Evolutionary conservation across 176 grass and related monocot species (phyloP).

Genomic region (Otatea glauca): DNA sequence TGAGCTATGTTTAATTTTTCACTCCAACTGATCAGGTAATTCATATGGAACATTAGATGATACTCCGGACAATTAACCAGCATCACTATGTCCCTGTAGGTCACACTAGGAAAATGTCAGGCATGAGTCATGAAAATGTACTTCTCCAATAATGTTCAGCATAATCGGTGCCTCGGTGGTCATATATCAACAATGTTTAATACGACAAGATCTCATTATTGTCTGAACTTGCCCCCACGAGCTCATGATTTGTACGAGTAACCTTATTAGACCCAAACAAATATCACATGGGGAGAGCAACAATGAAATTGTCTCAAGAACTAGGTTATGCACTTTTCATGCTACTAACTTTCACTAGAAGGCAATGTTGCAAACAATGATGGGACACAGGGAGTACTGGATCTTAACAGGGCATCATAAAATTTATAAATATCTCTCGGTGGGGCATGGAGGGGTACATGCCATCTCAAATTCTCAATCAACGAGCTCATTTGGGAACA

Average conservation of each 20-base stretch:
- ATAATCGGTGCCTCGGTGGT: background rate
- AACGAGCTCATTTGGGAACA: background rate
- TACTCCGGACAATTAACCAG: background rate
- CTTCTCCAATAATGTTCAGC: slow-evolving; percentile 5
- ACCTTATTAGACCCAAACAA: slow-evolving; percentile 32
- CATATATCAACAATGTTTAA: slow-evolving; percentile 14
- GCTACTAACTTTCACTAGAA: slow-evolving; percentile 30
- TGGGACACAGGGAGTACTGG: background rate
- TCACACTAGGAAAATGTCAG: slow-evolving; percentile 6
- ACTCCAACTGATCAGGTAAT: slow-evolving; percentile 23
- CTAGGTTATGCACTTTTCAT: slow-evolving; percentile 16
- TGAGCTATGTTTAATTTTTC: slow-evolving; percentile 21
- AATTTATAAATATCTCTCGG: slow-evolving; percentile 3
- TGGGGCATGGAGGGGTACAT: background rate
- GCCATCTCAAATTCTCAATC: background rate
- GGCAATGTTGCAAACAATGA: background rate
- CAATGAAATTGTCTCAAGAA: slow-evolving; percentile 19
- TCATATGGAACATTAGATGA: slow-evolving; percentile 11
- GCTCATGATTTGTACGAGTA: slow-evolving; percentile 1
- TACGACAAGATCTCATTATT: slow-evolving; percentile 38
- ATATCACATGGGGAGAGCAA: slow-evolving; percentile 24
- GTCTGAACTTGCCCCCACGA: slow-evolving; percentile 7
- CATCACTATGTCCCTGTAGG: background rate
- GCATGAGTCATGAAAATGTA: slow-evolving; percentile 25
- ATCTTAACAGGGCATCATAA: background rate